Conservation (phyloP, 257 asterid genomes). For the Mentha longifolia region DNA sequence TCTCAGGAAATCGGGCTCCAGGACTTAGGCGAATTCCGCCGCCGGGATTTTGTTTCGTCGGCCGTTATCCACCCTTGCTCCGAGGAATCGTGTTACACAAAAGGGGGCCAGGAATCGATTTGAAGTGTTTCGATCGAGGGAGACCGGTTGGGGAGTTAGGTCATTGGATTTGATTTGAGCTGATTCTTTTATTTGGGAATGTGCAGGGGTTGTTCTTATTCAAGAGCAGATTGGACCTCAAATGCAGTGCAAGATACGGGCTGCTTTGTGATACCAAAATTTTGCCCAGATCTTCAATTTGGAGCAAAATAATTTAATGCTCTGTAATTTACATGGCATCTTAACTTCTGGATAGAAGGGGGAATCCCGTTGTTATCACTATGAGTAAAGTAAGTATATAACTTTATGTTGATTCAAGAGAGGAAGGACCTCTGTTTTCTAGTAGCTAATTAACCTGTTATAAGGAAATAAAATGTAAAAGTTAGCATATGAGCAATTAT, state of each 20-base stretch:
- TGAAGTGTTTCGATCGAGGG: conserved; percentile 86
- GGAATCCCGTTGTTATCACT: conserved; percentile 87
- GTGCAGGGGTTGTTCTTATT: conserved; percentile 82
- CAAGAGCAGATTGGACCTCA: conserved; percentile 77
- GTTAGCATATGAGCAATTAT: conserved; percentile 10
- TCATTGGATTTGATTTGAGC: conserved; percentile 85
- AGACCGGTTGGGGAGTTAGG: conserved; percentile 94
- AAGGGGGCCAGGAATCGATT: conserved; percentile 72
- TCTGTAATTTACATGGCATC: conserved; percentile 90
- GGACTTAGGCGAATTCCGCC: too few species aligned
- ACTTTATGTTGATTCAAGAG: conserved; percentile 86
- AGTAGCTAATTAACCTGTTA: conserved; percentile 84
- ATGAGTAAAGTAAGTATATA: conserved; percentile 84
- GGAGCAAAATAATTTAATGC: conserved; percentile 86
- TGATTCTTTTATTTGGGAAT: conserved; percentile 93
- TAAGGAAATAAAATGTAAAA: conserved; percentile 13
- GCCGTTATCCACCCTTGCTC: too few species aligned
- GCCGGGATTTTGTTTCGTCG: too few species aligned
- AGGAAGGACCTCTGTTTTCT: too few species aligned
- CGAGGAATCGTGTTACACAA: conserved; percentile 82
- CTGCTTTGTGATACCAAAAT: conserved; percentile 70
- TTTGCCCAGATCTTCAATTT: conserved; percentile 72
- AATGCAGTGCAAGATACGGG: conserved; percentile 87
- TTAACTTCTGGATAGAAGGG: conserved; percentile 76
- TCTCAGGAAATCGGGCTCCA: too few species aligned